Percentiles rank a stretch among this genome's conserved stretches.
phyloP scores from a whole-genome alignment of 129 eudicot genomes.

The Daucus carota region DH1_v3.0 NC_030386.2:38851501-38852000 shows the following conservation, averaged over 20 bases:
- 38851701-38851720: not conserved
- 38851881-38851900: conserved; percentile 34
- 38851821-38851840: conserved; percentile 41
- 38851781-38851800: conserved; percentile 82
- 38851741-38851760: not conserved
- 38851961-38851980: conserved; percentile 80
- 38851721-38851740: not conserved
- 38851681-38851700: too few relatives aligned
- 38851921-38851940: conserved; percentile 66
- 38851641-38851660: conserved; percentile 73
- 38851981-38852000: conserved; percentile 66
- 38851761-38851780: conserved; percentile 80
- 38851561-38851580: conserved; percentile 74
- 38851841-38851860: not conserved
- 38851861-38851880: not conserved
- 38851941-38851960: conserved; percentile 80
- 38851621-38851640: conserved; percentile 60
- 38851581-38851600: conserved; percentile 69
- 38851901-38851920: conserved; percentile 54
- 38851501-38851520: too few relatives aligned
- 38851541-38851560: conserved; percentile 72
- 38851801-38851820: conserved; percentile 57
- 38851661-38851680: not conserved
- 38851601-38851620: conserved; percentile 68
- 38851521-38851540: conserved; percentile 40